Evolutionary conservation across 2,329 filamentous ascomycete genomes (phyloP).

Genomic region (Byssochlamys sp.): DNA sequence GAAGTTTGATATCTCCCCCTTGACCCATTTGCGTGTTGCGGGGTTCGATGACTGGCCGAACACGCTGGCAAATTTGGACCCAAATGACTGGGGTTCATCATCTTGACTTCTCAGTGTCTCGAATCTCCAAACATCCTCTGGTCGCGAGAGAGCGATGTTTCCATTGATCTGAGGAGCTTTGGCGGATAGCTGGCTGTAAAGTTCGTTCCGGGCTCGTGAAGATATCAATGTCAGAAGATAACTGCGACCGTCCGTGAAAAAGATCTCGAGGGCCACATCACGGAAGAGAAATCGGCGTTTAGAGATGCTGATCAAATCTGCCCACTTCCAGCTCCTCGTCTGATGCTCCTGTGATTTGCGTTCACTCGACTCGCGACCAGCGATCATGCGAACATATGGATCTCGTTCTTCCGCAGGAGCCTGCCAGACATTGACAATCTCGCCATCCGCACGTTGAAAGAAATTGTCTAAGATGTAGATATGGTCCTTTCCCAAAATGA

Average conservation of each 20-base stretch:
- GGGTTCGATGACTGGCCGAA: constrained; percentile 80
- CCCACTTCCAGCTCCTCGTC: constrained; percentile 85
- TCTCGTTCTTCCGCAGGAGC: constrained; percentile 86
- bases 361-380: constrained; percentile 59
- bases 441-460: constrained; percentile 86
- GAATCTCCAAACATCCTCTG: constrained; percentile 84
- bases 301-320: constrained; percentile 86
- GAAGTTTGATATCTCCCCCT: constrained; percentile 94
- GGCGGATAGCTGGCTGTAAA: constrained; percentile 64
- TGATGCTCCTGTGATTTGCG: constrained; percentile 60
- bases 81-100: constrained; percentile 57
- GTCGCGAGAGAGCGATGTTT: constrained; percentile 58
- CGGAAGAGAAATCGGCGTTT: constrained; percentile 91
- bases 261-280: constrained; percentile 91
- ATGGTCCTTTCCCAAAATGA: constrained; percentile 84
- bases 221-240: constrained; percentile 83
- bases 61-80: constrained; percentile 82
- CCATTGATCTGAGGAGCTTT: constrained; percentile 74
- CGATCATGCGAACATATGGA: constrained; percentile 88
- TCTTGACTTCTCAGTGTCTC: constrained; percentile 67
- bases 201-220: constrained; percentile 62
- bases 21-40: constrained; percentile 79
- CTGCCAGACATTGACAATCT: constrained; percentile 94
- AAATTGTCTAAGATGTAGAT: constrained; percentile 94
- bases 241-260: constrained; percentile 92